Evolutionary conservation across 2,329 filamentous ascomycete genomes (phyloP).

Genomic region (Talaromyces sp.): DNA sequence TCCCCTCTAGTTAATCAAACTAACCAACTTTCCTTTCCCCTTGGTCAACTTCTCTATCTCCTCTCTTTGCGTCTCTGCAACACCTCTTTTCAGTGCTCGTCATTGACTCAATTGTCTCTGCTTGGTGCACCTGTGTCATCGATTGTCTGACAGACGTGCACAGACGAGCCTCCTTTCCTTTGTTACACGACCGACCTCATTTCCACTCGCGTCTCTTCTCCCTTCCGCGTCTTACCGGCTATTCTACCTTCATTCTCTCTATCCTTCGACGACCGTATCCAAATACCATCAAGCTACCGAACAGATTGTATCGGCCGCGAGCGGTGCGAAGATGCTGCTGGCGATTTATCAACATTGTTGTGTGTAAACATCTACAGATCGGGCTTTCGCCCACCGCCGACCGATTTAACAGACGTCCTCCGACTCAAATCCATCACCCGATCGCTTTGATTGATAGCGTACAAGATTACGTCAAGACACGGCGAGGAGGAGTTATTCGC

Average conservation of each 20-base stretch:
- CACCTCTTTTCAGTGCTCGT: background rate
- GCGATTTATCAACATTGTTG: background rate
- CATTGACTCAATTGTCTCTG: background rate
- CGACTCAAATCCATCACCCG: background rate
- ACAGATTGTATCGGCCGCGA: background rate
- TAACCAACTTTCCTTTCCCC: conserved; percentile 9
- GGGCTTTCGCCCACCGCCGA: background rate
- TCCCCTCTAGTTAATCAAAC: conserved; percentile 10
- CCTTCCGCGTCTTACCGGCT: background rate
- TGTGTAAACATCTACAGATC: conserved; percentile 7
- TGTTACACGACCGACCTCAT: background rate
- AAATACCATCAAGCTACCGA: background rate
- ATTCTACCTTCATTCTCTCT: background rate
- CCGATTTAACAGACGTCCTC: background rate
- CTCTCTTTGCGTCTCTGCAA: background rate
- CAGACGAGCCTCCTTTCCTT: background rate
- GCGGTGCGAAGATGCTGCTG: conserved; percentile 12
- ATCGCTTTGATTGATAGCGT: background rate
- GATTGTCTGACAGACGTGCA: background rate
- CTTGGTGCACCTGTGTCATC: background rate
- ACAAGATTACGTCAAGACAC: background rate
- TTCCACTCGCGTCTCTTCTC: background rate
- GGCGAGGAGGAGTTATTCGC: background rate
- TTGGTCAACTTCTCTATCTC: conserved; percentile 2
- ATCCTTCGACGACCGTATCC: background rate